Base-by-base conservation (phyloP, 2,329 filamentous ascomycete species). In the Bipolaris sorokiniana region DNA sequence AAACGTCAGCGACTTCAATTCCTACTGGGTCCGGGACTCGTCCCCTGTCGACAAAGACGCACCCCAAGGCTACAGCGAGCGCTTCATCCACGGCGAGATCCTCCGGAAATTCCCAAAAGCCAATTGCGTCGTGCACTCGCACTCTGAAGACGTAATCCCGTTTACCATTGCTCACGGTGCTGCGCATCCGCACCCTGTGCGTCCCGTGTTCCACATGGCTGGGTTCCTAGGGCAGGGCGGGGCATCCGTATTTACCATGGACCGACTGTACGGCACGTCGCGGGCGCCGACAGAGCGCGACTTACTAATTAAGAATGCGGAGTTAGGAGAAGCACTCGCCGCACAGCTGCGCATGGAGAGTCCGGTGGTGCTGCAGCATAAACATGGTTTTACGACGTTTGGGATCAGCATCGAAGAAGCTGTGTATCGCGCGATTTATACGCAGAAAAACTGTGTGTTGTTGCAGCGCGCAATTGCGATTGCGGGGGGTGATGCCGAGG, bases 1-100 rank as follows among this genome's bases (percentile, higher is more conserved):
- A 9, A 78, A 72, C 0, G 58, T 64, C 3, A 59, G 67, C 20
- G 81, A 85, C 62, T 68, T 85, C 3, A 77, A 84, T 31, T 75
- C 80, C 42, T 84, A 84, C 63, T 59, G 72, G 28, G 70, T 84
- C 18, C 56, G 65, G 0, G 78, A 81, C 56, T 78, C 75, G 10
- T 66, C 70, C 13, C 77, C 82, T 0, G 76, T 82, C 1, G 70
- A 80, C 37, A 61, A 75, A 0, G 65, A 69, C 34, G 71, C 77
- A 0, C 70, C 74, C 0, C 74, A 76, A 45, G 69, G 68, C 31
- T 81, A 78, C 62, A 68, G 64, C 7, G 79, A 81, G 61, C 74
- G 79, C 34, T 80, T 70, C 67, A 80, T 81, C 58, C 79, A 81
- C 64, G 66, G 70, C 38, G 72, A 74, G 40, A 70, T 80, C 10